phyloP scores from a whole-genome alignment of 768 basidiomycete genomes.

The Boletus rex-veris region DNA sequence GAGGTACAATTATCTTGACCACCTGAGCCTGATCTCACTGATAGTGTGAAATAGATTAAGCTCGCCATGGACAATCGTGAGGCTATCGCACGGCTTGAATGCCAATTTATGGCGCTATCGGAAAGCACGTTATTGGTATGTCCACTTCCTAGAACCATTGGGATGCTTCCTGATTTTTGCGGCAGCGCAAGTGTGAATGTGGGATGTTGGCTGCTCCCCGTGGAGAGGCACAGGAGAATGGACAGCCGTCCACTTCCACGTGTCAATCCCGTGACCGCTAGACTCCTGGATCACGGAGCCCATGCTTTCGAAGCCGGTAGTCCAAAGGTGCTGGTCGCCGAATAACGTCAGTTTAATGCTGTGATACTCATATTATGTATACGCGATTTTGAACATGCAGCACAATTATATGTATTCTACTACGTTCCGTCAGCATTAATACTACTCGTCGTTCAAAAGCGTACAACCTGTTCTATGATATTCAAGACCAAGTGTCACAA shows the following conservation, averaged over 20 bases:
- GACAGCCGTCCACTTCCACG: not conserved
- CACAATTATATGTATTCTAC: not conserved
- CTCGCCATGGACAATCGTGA: not conserved
- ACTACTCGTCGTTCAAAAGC: not conserved
- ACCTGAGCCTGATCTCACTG: not conserved
- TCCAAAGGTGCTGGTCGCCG: conserved; percentile 1
- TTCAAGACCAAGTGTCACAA: not conserved
- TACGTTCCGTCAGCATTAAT: not conserved
- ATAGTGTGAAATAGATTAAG: conserved; percentile 4
- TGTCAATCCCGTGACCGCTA: not conserved
- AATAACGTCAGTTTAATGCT: no score
- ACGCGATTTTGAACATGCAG: not conserved
- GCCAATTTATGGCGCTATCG: not conserved
- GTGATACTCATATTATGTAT: conserved; percentile 1
- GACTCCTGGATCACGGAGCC: no score
- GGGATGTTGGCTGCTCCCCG: not conserved
- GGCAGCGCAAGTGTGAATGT: conserved; percentile 11
- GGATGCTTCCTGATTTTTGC: not conserved
- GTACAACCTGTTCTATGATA: not conserved
- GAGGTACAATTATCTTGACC: not conserved
- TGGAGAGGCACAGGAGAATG: not conserved
- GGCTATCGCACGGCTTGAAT: not conserved
- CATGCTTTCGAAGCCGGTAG: not conserved
- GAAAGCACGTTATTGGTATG: not conserved
- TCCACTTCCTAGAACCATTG: not conserved